phyloP scores from a whole-genome alignment of 1,284 basidiomycete genomes.

The Moniliophthora roreri region DNA sequence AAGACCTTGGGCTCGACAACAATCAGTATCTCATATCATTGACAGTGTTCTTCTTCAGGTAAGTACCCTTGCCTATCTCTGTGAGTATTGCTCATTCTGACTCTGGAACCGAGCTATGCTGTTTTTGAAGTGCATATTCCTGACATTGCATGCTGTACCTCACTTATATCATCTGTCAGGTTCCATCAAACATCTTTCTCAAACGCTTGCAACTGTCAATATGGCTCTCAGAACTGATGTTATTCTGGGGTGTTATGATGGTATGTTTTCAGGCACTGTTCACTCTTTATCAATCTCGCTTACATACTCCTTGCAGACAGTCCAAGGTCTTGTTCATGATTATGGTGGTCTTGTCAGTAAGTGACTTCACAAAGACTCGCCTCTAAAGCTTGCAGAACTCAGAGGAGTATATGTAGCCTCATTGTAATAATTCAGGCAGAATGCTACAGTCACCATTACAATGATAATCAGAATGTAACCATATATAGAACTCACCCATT shows the following conservation, averaged over 20 bases:
- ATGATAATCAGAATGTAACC: no score
- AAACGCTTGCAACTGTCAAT: constrained; percentile 56
- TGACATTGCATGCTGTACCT: background rate
- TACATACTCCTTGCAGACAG: constrained; percentile 40
- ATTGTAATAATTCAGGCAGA: no score
- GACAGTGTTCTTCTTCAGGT: constrained; percentile 58
- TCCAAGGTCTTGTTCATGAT: constrained; percentile 68
- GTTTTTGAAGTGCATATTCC: constrained; percentile 50
- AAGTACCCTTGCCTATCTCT: constrained; percentile 40
- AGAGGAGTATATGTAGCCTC: no score
- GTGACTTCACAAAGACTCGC: constrained; percentile 24
- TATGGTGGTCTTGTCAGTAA: constrained; percentile 63
- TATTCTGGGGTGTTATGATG: constrained; percentile 75
- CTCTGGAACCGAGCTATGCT: constrained; percentile 43
- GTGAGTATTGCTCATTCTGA: no score
- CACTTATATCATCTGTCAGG: constrained; percentile 28
- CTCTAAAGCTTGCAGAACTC: background rate
- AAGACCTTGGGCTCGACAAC: constrained; percentile 55
- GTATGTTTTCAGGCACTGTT: constrained; percentile 29
- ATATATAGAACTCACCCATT: no score
- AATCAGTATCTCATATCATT: constrained; percentile 64
- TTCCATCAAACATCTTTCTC: constrained; percentile 69
- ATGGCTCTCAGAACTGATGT: constrained; percentile 64
- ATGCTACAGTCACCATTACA: no score
- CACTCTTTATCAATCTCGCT: constrained; percentile 1